Evolutionary conservation across 805 yeast genomes (phyloP).

Genomic region (Starmerella ratchasimensis): DNA sequence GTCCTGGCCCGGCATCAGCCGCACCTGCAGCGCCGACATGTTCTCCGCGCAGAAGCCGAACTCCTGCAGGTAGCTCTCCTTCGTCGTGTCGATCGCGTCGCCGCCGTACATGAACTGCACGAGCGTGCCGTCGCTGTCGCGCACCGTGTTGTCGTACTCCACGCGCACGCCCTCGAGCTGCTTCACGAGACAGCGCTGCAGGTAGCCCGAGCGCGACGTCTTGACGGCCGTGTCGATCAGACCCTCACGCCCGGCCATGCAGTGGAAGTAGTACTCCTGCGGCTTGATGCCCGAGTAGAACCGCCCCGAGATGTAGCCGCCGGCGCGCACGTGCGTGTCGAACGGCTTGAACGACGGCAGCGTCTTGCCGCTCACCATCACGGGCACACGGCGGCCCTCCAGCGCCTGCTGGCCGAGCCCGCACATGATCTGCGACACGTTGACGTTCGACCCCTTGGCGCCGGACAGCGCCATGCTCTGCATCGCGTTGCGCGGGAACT

Average conservation of each 20-base stretch:
- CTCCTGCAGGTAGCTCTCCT: conserved; percentile 86
- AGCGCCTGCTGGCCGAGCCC: conserved; percentile 96
- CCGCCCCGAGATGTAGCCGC: conserved; percentile 94
- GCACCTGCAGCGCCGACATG: conserved; percentile 69
- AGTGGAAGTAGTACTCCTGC: conserved; percentile 98
- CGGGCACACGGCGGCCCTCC: conserved; percentile 98
- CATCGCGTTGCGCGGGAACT: conserved; percentile 92
- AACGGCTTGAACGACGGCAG: conserved; percentile 91
- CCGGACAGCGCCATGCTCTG: conserved; percentile 99
- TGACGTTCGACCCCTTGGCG: conserved; percentile 97
- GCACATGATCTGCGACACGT: conserved; percentile 99
- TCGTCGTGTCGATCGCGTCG: conserved; percentile 85
- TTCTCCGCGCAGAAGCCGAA: conserved; percentile 88
- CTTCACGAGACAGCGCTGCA: conserved; percentile 95
- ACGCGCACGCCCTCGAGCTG: conserved; percentile 95
- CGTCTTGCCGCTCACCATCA: conserved; percentile 96
- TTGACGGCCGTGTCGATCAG: conserved; percentile 98
- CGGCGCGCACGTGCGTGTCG: conserved; percentile 95
- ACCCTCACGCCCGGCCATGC: conserved; percentile 99
- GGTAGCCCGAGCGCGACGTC: conserved; percentile 94
- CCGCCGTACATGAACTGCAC: conserved; percentile 96
- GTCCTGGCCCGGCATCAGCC: conserved; percentile 70
- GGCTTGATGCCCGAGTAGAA: conserved; percentile 97
- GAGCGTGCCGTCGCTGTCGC: conserved; percentile 90
- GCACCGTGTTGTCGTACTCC: conserved; percentile 83